Evolutionary conservation across 169 alveolate species (phyloP).

Genomic region (Babesia divergens): DNA sequence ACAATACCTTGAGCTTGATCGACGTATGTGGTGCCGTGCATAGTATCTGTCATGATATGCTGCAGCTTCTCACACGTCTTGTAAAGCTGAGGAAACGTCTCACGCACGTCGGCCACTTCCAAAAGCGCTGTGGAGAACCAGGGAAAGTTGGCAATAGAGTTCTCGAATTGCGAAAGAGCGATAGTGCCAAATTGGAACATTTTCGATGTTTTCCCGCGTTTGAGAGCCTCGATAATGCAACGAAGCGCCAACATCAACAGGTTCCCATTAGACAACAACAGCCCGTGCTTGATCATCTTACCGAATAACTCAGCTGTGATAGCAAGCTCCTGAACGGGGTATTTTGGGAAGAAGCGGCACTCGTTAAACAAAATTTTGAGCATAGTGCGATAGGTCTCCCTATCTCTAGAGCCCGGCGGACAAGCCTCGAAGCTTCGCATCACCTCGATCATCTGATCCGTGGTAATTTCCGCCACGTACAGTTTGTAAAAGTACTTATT

Average conservation of each 20-base stretch:
- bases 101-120: slow-evolving; percentile 54
- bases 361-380: slow-evolving; percentile 79
- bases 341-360: slow-evolving; percentile 83
- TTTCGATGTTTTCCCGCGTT: slow-evolving; percentile 67
- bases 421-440: slow-evolving; percentile 66
- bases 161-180: slow-evolving; percentile 78
- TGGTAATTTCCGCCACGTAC: slow-evolving; percentile 72
- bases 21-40: slow-evolving; percentile 40
- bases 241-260: slow-evolving; percentile 66
- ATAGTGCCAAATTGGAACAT: slow-evolving; percentile 78
- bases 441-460: slow-evolving; percentile 74
- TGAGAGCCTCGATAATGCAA: slow-evolving; percentile 75
- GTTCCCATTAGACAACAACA: slow-evolving; percentile 68
- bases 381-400: slow-evolving; percentile 72
- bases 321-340: slow-evolving; percentile 79
- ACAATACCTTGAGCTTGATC: slow-evolving; percentile 58
- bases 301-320: slow-evolving; percentile 83
- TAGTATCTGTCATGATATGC: slow-evolving; percentile 48
- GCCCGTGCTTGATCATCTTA: slow-evolving; percentile 69
- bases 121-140: slow-evolving; percentile 67
- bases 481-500: slow-evolving; percentile 71
- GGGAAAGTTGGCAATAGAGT: slow-evolving; percentile 70
- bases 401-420: slow-evolving; percentile 72
- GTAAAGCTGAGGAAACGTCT: slow-evolving; percentile 61
- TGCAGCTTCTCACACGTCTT: slow-evolving; percentile 60